A percentile compares a stretch with the other conserved stretches of the same genome.
These are phyloP conservation scores for Aurifilum marmelostoma DNA, from an alignment of 2,329 filamentous ascomycete species.

Conservation along the genomic window DNA sequence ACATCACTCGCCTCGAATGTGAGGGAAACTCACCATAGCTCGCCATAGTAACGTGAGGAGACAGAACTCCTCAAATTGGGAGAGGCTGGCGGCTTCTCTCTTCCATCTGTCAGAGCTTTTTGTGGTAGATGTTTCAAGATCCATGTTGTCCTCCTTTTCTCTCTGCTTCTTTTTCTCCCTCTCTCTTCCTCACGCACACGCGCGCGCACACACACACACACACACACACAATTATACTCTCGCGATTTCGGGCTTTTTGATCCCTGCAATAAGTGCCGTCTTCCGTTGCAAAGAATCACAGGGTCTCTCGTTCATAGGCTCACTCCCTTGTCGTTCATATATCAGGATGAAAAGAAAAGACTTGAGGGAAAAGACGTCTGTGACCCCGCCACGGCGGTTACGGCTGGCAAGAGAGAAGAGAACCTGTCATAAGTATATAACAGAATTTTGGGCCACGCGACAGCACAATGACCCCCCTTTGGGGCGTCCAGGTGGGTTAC, in stretches of 20 bases:
- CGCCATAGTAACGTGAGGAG: not conserved
- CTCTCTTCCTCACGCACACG: not conserved
- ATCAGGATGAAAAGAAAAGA: not conserved
- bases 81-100: conserved; percentile 1
- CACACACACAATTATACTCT: not conserved
- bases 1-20: not conserved
- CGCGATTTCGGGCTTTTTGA: too few species aligned
- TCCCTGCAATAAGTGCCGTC: too few species aligned
- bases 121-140: not conserved
- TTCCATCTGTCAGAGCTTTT: conserved; percentile 2
- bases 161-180: too few species aligned
- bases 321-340: not conserved
- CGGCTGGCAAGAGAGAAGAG: not conserved
- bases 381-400: not conserved
- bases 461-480: not conserved
- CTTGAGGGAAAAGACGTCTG: too few species aligned
- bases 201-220: too few species aligned
- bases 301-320: not conserved
- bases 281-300: not conserved
- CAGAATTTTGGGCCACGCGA: not conserved
- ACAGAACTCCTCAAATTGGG: not conserved
- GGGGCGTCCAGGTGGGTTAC: conserved; percentile 16
- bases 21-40: not conserved
- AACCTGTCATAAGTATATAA: too few species aligned
- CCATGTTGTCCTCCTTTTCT: not conserved